Evolutionary conservation across 2,329 filamentous ascomycete species (phyloP), one percentile per base, ranked within the genome.

Genomic region (Teratosphaeria epicoccoides): DNA sequence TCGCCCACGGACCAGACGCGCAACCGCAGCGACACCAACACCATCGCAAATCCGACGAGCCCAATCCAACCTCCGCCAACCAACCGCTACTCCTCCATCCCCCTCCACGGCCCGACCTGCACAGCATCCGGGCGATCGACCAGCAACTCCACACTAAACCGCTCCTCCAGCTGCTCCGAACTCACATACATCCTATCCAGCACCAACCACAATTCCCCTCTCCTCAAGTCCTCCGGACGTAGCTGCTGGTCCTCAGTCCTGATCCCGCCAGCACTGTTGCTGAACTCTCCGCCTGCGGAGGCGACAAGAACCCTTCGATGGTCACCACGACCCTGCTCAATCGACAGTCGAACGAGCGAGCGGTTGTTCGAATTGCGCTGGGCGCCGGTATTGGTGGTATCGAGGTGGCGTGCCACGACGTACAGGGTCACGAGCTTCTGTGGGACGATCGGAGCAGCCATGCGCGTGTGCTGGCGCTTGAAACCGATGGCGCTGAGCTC

Each of bases 201-300:
- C 5, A 95, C 84, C 49, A 96, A 73, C 85, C 86, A 94, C 52
- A 89, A 67, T 17, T 83, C 83, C 20, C 78, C 77, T 24, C 52
- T 48, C 9, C 69, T 70, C 25, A 69, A 70, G 52, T 74, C 71
- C n/a, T 73, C 76, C 0, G 87, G 85, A 44, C 82, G 81, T 43
- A 95, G 70, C 68, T 94, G 84, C 49, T 94, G 77, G 57, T 91
- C 84, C 12, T 80, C 74, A 1, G 85, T 86, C 47, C 87, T 77
- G 24, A 94, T 66, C 7, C 67, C 76, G 0, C 81, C 81, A 52
- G 76, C 74, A 20, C 77, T 77, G 67, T 94, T 87, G 45, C 80
- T 80, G 63, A 88, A 93, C 54, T 84, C 81, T 5, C 87, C 87
- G n/a, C 80, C 75, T n/a, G 80, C 75, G 1, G 84, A 88, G 1